Evolutionary conservation across 768 basidiomycete species (phyloP).

Genomic region (Exsudoporus frostii): DNA sequence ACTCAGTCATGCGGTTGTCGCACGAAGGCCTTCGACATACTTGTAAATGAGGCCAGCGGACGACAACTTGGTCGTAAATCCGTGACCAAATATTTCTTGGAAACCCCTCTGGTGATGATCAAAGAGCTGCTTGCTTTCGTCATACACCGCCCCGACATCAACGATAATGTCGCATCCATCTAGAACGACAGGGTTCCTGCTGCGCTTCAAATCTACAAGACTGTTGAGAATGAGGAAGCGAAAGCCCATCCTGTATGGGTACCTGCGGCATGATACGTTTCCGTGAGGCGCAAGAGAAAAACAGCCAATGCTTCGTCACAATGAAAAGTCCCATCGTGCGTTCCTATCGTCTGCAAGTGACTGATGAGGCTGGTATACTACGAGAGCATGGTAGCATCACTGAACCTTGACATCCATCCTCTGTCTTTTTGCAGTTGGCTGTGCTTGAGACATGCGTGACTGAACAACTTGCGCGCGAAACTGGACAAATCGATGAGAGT

Average conservation of each 20-base stretch:
- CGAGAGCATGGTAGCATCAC: slow-evolving; percentile 4
- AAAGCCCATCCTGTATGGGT: slow-evolving; percentile 14
- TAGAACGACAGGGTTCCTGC: slow-evolving; percentile 66
- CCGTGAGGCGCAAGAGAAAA: slow-evolving; percentile 78
- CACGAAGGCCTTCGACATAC: slow-evolving; percentile 40
- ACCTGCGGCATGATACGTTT: slow-evolving; percentile 75
- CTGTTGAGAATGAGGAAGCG: background rate
- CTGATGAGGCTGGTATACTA: background rate
- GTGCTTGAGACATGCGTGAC: slow-evolving; percentile 21
- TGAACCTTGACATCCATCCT: slow-evolving; percentile 43
- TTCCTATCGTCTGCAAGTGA: slow-evolving; percentile 70
- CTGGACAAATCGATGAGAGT: background rate
- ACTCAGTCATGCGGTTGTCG: background rate
- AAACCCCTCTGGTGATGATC: slow-evolving; percentile 98
- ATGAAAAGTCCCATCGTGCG: slow-evolving; percentile 94
- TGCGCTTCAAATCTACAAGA: slow-evolving; percentile 59
- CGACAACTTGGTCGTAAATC: slow-evolving; percentile 84
- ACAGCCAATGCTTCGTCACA: slow-evolving; percentile 97
- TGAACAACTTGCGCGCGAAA: background rate
- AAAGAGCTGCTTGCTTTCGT: slow-evolving; percentile 71
- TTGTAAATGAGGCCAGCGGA: slow-evolving; percentile 96
- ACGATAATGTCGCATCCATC: slow-evolving; percentile 91
- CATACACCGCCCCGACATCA: slow-evolving; percentile 93
- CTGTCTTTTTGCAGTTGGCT: slow-evolving; percentile 37
- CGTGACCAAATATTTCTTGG: slow-evolving; percentile 82